Conservation (phyloP, 148 eudicot genomes). For the Chenopodium berlandieri region DNA sequence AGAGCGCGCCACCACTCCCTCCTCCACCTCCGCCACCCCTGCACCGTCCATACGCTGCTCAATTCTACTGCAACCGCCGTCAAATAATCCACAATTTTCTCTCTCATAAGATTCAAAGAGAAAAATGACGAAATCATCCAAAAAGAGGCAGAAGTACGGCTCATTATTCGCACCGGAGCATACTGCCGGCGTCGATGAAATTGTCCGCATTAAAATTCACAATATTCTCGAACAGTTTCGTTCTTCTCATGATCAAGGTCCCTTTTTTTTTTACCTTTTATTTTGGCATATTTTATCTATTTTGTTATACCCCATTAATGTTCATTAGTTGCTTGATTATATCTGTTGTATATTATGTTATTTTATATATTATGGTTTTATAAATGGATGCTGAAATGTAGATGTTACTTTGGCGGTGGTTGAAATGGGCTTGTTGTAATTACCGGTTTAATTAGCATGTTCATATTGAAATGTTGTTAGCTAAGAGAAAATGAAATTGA, state of each 20-base stretch:
- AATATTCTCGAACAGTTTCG: slow-evolving; percentile 32
- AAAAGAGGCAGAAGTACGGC: not conserved
- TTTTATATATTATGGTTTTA: too few species aligned
- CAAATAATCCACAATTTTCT: not conserved
- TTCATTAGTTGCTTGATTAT: not conserved
- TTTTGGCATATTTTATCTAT: too few species aligned
- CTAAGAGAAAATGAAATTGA: not conserved
- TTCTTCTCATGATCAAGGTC: slow-evolving; percentile 40
- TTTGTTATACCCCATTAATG: not conserved
- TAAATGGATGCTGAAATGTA: too few species aligned
- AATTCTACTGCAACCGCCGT: not conserved
- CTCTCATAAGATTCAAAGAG: not conserved
- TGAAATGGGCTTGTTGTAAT: not conserved
- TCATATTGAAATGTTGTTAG: not conserved
- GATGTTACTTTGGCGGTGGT: not conserved
- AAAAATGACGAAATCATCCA: slow-evolving; percentile 7
- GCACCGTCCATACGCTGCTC: not conserved
- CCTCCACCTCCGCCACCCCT: not conserved
- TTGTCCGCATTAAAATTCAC: slow-evolving; percentile 25
- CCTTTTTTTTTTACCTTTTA: not conserved
- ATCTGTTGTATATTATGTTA: too few species aligned
- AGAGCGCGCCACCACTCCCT: not conserved
- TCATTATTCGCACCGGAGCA: not conserved
- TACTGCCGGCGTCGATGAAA: slow-evolving; percentile 22
- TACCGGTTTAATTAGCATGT: too few species aligned